A percentile compares a stretch with the other conserved stretches of the same genome.
phyloP scores from a whole-genome alignment of 2,329 filamentous ascomycete genomes.

The Monilinia vaccinii-corymbosi region DNA sequence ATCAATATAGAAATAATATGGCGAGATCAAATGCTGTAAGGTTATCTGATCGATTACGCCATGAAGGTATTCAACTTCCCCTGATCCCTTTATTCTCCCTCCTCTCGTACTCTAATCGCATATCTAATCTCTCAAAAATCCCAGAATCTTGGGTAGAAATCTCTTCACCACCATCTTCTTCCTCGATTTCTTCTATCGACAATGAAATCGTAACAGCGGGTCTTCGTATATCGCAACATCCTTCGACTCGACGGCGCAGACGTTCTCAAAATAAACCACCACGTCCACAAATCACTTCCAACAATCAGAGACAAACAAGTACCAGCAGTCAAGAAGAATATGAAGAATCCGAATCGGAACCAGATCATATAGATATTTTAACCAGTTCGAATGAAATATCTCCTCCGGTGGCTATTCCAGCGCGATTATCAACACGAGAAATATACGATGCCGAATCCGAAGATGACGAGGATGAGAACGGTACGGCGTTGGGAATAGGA shows the following conservation, averaged over 20 bases:
- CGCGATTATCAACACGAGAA: constrained; percentile 11
- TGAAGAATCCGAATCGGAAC: constrained; percentile 85
- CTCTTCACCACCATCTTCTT: constrained; percentile 84
- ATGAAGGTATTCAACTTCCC: constrained; percentile 20
- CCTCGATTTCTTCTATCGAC: constrained; percentile 74
- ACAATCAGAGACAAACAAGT: constrained; percentile 34
- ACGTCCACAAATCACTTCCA: constrained; percentile 25
- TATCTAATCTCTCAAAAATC: background rate
- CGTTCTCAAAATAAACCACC: constrained; percentile 23
- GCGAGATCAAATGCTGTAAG: constrained; percentile 11
- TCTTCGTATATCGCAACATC: constrained; percentile 61
- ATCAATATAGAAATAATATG: constrained; percentile 10
- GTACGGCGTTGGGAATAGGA: constrained; percentile 62
- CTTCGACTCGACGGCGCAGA: constrained; percentile 51
- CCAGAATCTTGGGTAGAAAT: constrained; percentile 95
- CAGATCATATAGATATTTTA: constrained; percentile 50
- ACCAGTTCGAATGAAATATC: constrained; percentile 48
- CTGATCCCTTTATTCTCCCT: background rate
- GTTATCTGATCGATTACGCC: constrained; percentile 20
- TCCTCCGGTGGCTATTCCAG: constrained; percentile 28
- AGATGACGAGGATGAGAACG: constrained; percentile 48
- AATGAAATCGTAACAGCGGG: constrained; percentile 91
- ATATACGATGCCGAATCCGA: constrained; percentile 24
- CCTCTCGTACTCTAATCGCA: constrained; percentile 11
- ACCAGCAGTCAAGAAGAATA: constrained; percentile 88